Evolutionary conservation across 805 yeast species (phyloP).

Genomic region (Metschnikowia hibisci): DNA sequence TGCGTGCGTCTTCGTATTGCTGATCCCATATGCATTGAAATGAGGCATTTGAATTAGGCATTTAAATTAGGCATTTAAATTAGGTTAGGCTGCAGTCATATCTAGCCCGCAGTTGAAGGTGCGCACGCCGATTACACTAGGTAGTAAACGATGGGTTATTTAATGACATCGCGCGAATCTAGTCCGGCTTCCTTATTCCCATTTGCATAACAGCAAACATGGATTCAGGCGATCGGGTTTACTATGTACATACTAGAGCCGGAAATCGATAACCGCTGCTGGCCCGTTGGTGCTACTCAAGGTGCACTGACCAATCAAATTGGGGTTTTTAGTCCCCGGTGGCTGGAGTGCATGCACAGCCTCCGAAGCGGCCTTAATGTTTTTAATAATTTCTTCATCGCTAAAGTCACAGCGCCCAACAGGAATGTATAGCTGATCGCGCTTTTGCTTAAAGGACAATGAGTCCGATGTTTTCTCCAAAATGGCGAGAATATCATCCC

Average conservation of each 20-base stretch:
- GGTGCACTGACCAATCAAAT: constrained; percentile 63
- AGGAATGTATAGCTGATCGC: constrained; percentile 56
- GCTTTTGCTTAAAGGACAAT: constrained; percentile 73
- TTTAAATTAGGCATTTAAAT: too few species aligned
- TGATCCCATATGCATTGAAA: too few species aligned
- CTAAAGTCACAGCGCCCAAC: constrained; percentile 75
- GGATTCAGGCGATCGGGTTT: neutral
- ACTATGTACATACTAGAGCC: constrained; percentile 17
- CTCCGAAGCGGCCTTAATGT: constrained; percentile 61
- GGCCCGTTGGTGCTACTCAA: constrained; percentile 77
- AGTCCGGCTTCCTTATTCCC: too few species aligned
- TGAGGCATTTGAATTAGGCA: too few species aligned
- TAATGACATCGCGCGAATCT: too few species aligned
- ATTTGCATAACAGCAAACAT: too few species aligned
- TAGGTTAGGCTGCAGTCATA: too few species aligned
- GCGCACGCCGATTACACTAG: too few species aligned
- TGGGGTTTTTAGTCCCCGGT: constrained; percentile 65
- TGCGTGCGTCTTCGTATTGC: too few species aligned
- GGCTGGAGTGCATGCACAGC: constrained; percentile 54
- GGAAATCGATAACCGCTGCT: constrained; percentile 57
- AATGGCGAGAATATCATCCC: constrained; percentile 54
- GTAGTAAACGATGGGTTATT: too few species aligned
- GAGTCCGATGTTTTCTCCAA: constrained; percentile 60
- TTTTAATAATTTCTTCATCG: constrained; percentile 70
- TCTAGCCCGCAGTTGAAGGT: too few species aligned